A percentile compares a stretch with the other conserved stretches of the same genome.
Conservation (phyloP, 164 flowering plant species). For the Vitis vinifera region ASM3070453v1 NC_081810.1:2463001-2463500, state of each 20-base stretch:
- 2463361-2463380: constrained; percentile 9
- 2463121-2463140: neutral
- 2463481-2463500: neutral
- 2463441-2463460: neutral
- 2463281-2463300: constrained; percentile 15
- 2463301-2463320: constrained; percentile 8
- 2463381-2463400: neutral
- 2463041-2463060: neutral
- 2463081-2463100: neutral
- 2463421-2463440: too few relatives aligned
- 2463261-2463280: constrained; percentile 17
- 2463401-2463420: constrained; percentile 8
- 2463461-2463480: neutral
- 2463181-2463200: neutral
- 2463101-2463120: neutral
- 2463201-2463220: neutral
- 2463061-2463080: neutral
- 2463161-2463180: too few relatives aligned
- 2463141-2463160: constrained; percentile 1
- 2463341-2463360: neutral
- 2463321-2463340: neutral
- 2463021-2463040: neutral
- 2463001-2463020: neutral
- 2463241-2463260: neutral
- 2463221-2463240: neutral